phyloP scores from a whole-genome alignment of 2,329 filamentous ascomycete species.

The Clonostachys rhizophaga region DNA sequence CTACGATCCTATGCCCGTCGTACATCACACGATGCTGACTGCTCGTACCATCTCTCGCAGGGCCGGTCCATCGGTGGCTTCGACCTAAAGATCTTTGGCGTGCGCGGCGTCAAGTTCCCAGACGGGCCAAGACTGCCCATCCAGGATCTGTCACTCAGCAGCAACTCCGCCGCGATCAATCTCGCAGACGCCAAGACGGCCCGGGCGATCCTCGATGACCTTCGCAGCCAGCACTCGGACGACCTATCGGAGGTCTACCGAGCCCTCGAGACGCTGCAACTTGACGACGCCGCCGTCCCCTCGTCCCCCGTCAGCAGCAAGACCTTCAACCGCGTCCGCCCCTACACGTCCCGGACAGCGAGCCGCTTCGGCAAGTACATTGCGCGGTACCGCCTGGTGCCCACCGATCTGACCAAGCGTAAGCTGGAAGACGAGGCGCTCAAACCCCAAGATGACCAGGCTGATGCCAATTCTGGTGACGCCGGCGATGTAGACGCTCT shows the following conservation, averaged over 20 bases:
- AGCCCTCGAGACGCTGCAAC: constrained; percentile 20
- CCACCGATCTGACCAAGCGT: constrained; percentile 29
- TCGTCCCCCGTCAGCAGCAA: constrained; percentile 24
- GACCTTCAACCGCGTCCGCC: constrained; percentile 14
- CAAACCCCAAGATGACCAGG: too few relatives aligned
- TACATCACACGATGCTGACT: constrained; percentile 13
- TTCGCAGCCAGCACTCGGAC: constrained; percentile 28
- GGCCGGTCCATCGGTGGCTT: constrained; percentile 30
- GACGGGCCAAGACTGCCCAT: constrained; percentile 20
- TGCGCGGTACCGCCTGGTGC: constrained; percentile 39
- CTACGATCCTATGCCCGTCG: constrained; percentile 6
- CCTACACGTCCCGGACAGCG: background rate
- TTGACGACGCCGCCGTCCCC: too few relatives aligned
- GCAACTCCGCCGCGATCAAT: constrained; percentile 34
- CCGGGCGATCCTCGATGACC: constrained; percentile 29
- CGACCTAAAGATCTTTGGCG: constrained; percentile 42
- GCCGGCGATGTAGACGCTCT: constrained; percentile 24
- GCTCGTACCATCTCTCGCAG: constrained; percentile 27
- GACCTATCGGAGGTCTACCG: constrained; percentile 21
- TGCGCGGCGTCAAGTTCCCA: constrained; percentile 33
- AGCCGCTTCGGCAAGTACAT: constrained; percentile 39
- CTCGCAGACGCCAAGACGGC: constrained; percentile 37
- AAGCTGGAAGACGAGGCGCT: constrained; percentile 24
- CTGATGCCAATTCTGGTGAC: constrained; percentile 11
- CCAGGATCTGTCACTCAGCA: constrained; percentile 43